Conservation (phyloP, 2,329 filamentous ascomycete species). For the Dactylellina sp. region DNA sequence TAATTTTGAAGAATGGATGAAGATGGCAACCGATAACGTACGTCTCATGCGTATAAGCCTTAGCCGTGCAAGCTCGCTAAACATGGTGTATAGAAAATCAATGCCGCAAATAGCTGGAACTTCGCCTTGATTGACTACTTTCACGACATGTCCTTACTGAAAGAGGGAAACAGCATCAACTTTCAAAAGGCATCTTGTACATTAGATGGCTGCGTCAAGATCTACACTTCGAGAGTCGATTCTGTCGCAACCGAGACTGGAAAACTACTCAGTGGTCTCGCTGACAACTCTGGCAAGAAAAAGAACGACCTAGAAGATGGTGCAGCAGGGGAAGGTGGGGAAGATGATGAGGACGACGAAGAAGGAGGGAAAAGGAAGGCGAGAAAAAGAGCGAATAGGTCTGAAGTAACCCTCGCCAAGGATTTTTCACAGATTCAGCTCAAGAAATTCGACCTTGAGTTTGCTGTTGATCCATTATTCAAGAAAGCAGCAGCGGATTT, state of each 20-base stretch:
- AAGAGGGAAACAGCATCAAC: constrained; percentile 96
- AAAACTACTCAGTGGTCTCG: constrained; percentile 90
- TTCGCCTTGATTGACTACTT: constrained; percentile 99
- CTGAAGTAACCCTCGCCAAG: constrained; percentile 90
- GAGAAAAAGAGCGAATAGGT: constrained; percentile 70
- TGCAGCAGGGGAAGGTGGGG: constrained; percentile 71
- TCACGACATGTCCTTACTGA: constrained; percentile 96
- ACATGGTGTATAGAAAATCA: constrained; percentile 75
- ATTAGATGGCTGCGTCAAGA: constrained; percentile 97
- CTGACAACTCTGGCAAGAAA: constrained; percentile 78
- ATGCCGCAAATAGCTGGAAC: constrained; percentile 98
- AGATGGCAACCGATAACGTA: constrained; percentile 96
- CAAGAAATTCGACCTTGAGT: constrained; percentile 98
- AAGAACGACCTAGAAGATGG: constrained; percentile 76
- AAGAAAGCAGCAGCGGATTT: constrained; percentile 99
- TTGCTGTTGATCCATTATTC: constrained; percentile 96
- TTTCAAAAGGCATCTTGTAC: constrained; percentile 99
- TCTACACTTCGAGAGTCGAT: constrained; percentile 97
- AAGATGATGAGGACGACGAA: constrained; percentile 72
- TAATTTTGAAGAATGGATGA: constrained; percentile 99
- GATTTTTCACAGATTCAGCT: constrained; percentile 89
- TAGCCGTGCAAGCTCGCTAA: neutral
- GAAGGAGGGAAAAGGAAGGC: constrained; percentile 72
- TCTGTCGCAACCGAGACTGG: constrained; percentile 98
- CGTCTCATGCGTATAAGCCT: constrained; percentile 13